Evolutionary conservation across 1,139 yeast species (phyloP).

Genomic region (Meyerozyma sp.): DNA sequence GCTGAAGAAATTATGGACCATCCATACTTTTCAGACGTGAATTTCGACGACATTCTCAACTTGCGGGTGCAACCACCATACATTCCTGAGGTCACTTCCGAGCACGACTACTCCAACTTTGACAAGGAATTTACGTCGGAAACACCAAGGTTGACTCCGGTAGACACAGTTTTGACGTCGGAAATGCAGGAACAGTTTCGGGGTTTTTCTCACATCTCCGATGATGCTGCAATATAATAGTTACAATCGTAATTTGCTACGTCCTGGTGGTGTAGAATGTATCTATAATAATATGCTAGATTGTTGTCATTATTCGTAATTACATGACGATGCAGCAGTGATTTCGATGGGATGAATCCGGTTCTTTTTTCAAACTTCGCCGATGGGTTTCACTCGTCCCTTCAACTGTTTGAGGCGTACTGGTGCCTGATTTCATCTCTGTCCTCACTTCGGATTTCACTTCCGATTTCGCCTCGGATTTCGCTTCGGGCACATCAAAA

Average conservation of each 20-base stretch:
- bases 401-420: background rate
- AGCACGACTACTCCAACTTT: constrained; percentile 88
- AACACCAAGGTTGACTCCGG: constrained; percentile 93
- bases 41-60: constrained; percentile 79
- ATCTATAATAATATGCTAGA: background rate
- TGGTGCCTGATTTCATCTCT: background rate
- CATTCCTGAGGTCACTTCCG: constrained; percentile 73
- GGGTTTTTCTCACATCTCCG: constrained; percentile 89
- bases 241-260: background rate
- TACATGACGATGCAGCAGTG: background rate
- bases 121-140: constrained; percentile 94
- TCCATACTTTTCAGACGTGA: constrained; percentile 84
- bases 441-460: no score
- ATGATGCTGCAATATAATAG: constrained; percentile 44
- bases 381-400: no score
- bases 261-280: background rate
- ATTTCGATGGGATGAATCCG: background rate
- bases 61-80: constrained; percentile 81
- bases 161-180: constrained; percentile 79
- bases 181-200: constrained; percentile 95
- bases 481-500: no score
- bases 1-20: constrained; percentile 94
- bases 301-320: background rate
- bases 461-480: no score
- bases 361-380: background rate